Percentiles rank a stretch among this genome's conserved stretches.
These are phyloP conservation scores for Polyplosphaeria fusca DNA, from an alignment of 495 filamentous ascomycete species.

Conservation along the genomic window DNA sequence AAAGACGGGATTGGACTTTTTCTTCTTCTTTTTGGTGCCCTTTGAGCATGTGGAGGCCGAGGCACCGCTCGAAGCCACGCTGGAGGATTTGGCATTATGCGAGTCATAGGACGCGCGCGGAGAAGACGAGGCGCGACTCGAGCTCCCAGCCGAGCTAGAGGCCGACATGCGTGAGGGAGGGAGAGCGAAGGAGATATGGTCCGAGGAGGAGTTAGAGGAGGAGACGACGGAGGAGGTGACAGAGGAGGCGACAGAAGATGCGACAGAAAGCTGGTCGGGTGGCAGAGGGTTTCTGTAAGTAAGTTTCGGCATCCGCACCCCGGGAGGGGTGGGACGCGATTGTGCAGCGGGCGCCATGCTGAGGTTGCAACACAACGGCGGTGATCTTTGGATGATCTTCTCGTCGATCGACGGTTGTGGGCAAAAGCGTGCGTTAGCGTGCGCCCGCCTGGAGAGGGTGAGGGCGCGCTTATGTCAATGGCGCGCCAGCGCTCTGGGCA, in stretches of 20 bases:
- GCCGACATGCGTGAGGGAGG: not conserved
- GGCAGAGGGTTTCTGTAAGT: slow-evolving; percentile 22
- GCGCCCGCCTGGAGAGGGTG: slow-evolving; percentile 1
- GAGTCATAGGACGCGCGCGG: slow-evolving; percentile 4
- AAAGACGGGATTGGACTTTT: slow-evolving; percentile 34
- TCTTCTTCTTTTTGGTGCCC: slow-evolving; percentile 22
- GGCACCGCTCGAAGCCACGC: slow-evolving; percentile 7
- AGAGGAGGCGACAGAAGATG: not conserved
- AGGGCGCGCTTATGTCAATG: not conserved
- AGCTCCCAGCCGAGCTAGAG: not conserved
- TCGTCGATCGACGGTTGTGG: slow-evolving; percentile 6
- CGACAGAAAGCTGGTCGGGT: slow-evolving; percentile 12
- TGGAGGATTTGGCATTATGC: slow-evolving; percentile 13
- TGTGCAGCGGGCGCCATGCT: slow-evolving; percentile 8
- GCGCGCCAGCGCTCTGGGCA: not conserved
- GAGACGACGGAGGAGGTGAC: not conserved
- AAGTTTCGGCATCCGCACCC: slow-evolving; percentile 27
- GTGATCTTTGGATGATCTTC: slow-evolving; percentile 18
- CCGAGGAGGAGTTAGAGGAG: not conserved
- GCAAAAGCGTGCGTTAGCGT: not conserved
- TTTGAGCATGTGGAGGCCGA: slow-evolving; percentile 14
- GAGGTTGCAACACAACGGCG: slow-evolving; percentile 10
- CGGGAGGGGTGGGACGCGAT: not conserved
- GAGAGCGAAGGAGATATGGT: not conserved
- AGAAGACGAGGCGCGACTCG: not conserved